Percentiles rank a stretch among this genome's conserved stretches.
These are phyloP conservation scores for Linnemannia exigua DNA, from an alignment of 192 early-diverging fungal species.

Conservation along the genomic window DNA sequence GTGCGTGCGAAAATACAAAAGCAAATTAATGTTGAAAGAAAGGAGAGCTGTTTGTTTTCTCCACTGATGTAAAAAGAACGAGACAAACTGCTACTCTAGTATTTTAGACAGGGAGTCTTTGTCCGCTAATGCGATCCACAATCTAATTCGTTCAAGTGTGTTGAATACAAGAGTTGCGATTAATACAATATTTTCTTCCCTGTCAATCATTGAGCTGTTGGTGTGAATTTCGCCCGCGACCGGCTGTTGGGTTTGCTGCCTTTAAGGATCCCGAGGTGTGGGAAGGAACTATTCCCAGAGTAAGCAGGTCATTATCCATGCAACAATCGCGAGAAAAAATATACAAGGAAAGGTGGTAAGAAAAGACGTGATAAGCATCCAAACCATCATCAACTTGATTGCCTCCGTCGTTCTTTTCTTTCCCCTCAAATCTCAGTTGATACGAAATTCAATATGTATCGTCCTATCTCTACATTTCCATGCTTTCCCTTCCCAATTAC, in stretches of 20 bases:
- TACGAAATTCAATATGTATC: neutral
- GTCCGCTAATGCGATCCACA: slow-evolving; percentile 66
- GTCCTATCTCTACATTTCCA: neutral
- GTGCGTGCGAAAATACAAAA: neutral
- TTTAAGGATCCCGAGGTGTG: slow-evolving; percentile 24
- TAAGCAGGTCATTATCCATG: neutral
- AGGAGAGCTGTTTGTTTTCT: neutral
- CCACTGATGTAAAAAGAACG: too few species aligned
- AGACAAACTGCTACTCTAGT: neutral
- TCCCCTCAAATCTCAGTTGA: neutral
- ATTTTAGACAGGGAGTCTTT: slow-evolving; percentile 72
- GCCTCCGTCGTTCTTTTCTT: too few species aligned
- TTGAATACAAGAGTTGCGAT: neutral
- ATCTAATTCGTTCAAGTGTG: slow-evolving; percentile 33
- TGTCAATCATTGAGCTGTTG: too few species aligned
- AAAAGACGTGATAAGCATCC: neutral
- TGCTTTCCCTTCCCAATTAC: slow-evolving; percentile 43
- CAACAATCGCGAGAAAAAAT: neutral
- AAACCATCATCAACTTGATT: neutral
- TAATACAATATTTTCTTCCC: neutral
- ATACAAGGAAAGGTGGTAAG: neutral
- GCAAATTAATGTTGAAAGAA: neutral
- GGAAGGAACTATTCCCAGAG: slow-evolving; percentile 18
- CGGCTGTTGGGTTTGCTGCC: too few species aligned
- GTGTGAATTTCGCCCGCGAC: too few species aligned